A percentile compares a stretch with the other conserved stretches of the same genome.
phyloP scores from a whole-genome alignment of 139 green algal species.

The Astrephomene gubernaculifera region DNA sequence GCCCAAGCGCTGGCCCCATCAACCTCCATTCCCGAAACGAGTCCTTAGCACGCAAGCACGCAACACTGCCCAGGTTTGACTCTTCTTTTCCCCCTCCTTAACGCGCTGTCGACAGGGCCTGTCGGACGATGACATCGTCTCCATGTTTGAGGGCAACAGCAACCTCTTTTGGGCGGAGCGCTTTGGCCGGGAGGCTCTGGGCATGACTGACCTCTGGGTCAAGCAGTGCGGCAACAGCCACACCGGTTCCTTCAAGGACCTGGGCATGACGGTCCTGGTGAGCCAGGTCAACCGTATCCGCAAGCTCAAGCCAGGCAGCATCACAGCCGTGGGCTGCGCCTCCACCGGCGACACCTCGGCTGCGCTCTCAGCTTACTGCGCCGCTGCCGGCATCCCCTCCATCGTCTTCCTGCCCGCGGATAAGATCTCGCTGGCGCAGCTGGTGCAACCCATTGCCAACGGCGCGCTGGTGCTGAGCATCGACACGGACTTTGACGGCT shows the following conservation, averaged over 20 bases:
- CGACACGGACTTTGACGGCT: constrained; percentile 99
- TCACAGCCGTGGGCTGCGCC: constrained; percentile 97
- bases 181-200: constrained; percentile 92
- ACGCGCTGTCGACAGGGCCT: no score
- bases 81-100: no score
- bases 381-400: constrained; percentile 95
- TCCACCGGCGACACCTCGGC: constrained; percentile 99
- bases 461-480: constrained; percentile 97
- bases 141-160: constrained; percentile 99
- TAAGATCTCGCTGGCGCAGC: constrained; percentile 98
- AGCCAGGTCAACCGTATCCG: constrained; percentile 88
- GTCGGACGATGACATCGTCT: constrained; percentile 95
- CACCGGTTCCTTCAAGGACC: constrained; percentile 99
- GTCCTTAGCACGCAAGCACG: no score
- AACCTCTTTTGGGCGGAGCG: constrained; percentile 99
- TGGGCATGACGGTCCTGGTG: constrained; percentile 99
- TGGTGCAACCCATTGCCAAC: constrained; percentile 99
- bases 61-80: no score
- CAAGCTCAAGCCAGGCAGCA: constrained; percentile 85
- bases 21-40: no score
- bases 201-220: constrained; percentile 98
- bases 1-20: no score
- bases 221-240: constrained; percentile 99
- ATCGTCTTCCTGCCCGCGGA: constrained; percentile 99
- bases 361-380: constrained; percentile 98